Conservation (phyloP, 2,329 filamentous ascomycete genomes). For the Trichoderma simmonsii region DNA sequence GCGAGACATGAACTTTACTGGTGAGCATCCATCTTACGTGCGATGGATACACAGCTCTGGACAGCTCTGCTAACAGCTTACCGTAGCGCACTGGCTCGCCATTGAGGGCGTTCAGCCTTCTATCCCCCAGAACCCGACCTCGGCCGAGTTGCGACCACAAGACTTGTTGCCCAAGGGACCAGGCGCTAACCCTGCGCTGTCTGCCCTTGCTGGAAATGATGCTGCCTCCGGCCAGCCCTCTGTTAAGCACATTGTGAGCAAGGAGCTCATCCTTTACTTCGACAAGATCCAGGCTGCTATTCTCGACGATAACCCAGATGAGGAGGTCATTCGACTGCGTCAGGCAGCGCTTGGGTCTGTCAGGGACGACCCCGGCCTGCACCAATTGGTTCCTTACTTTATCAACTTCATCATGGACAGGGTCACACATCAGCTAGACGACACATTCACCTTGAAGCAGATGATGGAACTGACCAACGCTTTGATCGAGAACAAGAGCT, state of each 20-base stretch:
- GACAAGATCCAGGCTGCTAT: slow-evolving; percentile 90
- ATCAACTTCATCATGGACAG: slow-evolving; percentile 94
- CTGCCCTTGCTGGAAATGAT: slow-evolving; percentile 79
- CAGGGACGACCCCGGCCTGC: slow-evolving; percentile 83
- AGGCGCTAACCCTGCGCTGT: slow-evolving; percentile 77
- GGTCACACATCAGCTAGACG: slow-evolving; percentile 89
- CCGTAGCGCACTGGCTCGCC: slow-evolving; percentile 86
- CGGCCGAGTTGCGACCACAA: slow-evolving; percentile 75
- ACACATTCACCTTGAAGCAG: slow-evolving; percentile 81
- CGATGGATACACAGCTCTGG: background rate
- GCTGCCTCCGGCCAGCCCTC: slow-evolving; percentile 81
- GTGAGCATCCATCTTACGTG: slow-evolving; percentile 44
- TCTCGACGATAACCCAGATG: slow-evolving; percentile 81
- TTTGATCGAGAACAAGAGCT: slow-evolving; percentile 75
- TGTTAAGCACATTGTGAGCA: slow-evolving; percentile 93
- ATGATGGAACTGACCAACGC: slow-evolving; percentile 90
- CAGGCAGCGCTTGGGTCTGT: slow-evolving; percentile 83
- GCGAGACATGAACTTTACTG: slow-evolving; percentile 86
- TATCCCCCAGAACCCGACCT: slow-evolving; percentile 92
- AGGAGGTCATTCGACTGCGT: slow-evolving; percentile 68
- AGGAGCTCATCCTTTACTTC: slow-evolving; percentile 95
- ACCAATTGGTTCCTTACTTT: slow-evolving; percentile 95
- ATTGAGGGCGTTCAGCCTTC: slow-evolving; percentile 96
- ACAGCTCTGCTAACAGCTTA: slow-evolving; percentile 18
- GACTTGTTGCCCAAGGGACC: slow-evolving; percentile 88